phyloP scores from a whole-genome alignment of 1,139 yeast genomes.

The Taiozyma onychis region DNA sequence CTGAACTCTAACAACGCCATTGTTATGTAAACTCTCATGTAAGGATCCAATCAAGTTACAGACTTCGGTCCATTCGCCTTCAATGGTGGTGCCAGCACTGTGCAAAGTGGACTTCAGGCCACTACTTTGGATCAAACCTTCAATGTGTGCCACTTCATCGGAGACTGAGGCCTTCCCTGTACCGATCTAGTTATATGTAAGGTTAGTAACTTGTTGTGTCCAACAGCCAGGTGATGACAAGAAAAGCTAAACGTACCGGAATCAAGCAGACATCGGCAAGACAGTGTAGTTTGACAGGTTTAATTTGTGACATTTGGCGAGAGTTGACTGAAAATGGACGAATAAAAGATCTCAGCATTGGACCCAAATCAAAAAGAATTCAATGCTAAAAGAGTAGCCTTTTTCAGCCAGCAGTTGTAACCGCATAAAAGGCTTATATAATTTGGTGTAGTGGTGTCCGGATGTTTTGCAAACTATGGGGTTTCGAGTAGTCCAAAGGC shows the following conservation, averaged over 20 bases:
- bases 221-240: neutral
- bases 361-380: too few species aligned
- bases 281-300: conserved; percentile 52
- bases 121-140: conserved; percentile 53
- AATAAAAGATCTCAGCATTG: neutral
- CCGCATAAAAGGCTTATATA: neutral
- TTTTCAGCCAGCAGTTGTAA: neutral
- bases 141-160: conserved; percentile 68
- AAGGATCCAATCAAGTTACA: conserved; percentile 73
- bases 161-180: conserved; percentile 74
- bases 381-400: too few species aligned
- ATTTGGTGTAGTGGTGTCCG: neutral
- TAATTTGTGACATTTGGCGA: conserved; percentile 13
- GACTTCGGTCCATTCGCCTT: conserved; percentile 91
- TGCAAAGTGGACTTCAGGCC: conserved; percentile 66
- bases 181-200: conserved; percentile 47
- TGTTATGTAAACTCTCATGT: conserved; percentile 63
- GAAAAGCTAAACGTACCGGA: conserved; percentile 45
- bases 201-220: neutral
- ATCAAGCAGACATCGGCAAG: conserved; percentile 79
- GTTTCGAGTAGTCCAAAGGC: too few species aligned
- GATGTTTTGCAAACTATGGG: neutral
- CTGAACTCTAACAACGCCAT: conserved; percentile 73
- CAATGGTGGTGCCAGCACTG: conserved; percentile 86
- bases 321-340: neutral